Percentiles rank a stretch among this genome's conserved stretches.
Conservation (phyloP, 805 yeast species). For the Komagataella populi region DNA sequence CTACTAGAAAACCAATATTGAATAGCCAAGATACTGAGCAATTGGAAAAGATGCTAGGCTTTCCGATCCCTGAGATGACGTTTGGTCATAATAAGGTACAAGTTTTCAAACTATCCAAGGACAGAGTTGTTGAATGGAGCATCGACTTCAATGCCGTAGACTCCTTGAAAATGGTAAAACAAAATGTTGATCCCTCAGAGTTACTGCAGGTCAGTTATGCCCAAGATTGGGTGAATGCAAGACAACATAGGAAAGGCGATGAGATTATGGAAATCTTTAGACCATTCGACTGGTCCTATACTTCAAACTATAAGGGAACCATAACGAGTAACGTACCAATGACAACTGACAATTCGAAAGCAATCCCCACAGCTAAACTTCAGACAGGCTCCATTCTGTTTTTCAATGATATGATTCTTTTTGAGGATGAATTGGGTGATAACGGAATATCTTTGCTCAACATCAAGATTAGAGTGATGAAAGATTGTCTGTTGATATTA, state of each 20-base stretch:
- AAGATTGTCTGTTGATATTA: constrained; percentile 56
- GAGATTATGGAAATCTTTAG: constrained; percentile 47
- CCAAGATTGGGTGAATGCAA: constrained; percentile 56
- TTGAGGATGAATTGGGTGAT: constrained; percentile 93
- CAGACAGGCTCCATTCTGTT: constrained; percentile 72
- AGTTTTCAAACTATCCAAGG: constrained; percentile 18
- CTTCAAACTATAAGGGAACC: constrained; percentile 67
- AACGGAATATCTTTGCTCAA: constrained; percentile 77
- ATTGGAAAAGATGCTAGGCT: constrained; percentile 44
- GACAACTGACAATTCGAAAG: constrained; percentile 5
- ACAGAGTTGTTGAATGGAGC: constrained; percentile 19
- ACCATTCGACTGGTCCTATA: constrained; percentile 95
- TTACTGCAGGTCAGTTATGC: constrained; percentile 72
- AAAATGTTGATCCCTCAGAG: constrained; percentile 25
- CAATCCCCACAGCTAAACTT: constrained; percentile 60
- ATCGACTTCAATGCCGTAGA: constrained; percentile 66
- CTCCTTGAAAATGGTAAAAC: constrained; percentile 47
- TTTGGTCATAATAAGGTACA: constrained; percentile 72
- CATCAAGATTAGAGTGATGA: constrained; percentile 83
- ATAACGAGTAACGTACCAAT: not conserved
- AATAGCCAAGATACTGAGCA: constrained; percentile 61
- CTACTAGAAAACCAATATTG: constrained; percentile 66
- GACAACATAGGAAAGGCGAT: constrained; percentile 16
- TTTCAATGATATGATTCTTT: constrained; percentile 78
- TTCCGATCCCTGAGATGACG: constrained; percentile 95